Percentiles rank a stretch among this genome's conserved stretches.
Conservation (phyloP, 257 asterid species). For the Nicotiana otophora region DNA sequence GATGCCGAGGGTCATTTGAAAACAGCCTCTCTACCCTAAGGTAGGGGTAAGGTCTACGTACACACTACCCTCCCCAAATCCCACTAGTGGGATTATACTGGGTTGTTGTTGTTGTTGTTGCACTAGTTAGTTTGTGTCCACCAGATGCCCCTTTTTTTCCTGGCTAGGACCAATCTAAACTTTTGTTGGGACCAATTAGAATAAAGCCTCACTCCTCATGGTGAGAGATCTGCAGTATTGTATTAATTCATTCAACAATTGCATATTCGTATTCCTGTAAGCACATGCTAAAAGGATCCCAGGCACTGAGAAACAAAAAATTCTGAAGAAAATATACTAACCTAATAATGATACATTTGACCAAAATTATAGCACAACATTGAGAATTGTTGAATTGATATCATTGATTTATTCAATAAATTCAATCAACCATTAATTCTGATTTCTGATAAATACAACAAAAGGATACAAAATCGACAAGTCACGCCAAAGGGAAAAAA, state of each 20-base stretch:
- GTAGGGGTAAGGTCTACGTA: too few species aligned
- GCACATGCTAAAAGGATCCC: background rate
- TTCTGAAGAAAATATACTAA: background rate
- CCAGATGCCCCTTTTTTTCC: background rate
- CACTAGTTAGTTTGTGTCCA: background rate
- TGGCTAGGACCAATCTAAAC: background rate
- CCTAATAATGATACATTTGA: background rate
- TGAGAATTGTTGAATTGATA: background rate
- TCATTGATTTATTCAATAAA: background rate
- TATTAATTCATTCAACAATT: background rate
- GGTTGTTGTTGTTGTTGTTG: too few species aligned
- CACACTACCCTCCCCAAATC: too few species aligned
- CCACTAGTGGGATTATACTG: too few species aligned
- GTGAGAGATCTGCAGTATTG: background rate
- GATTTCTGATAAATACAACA: background rate
- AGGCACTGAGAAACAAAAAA: background rate
- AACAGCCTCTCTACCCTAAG: too few species aligned
- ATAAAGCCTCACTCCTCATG: background rate
- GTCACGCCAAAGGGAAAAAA: background rate
- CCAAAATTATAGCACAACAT: background rate
- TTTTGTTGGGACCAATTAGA: background rate
- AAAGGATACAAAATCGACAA: background rate
- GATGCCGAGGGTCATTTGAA: too few species aligned
- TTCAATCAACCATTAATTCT: background rate
- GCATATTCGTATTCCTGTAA: background rate